Evolutionary conservation across 2,329 filamentous ascomycete genomes (phyloP), one percentile per base, ranked within the genome.

Genomic region (Graphiopsis chlorocephala): DNA sequence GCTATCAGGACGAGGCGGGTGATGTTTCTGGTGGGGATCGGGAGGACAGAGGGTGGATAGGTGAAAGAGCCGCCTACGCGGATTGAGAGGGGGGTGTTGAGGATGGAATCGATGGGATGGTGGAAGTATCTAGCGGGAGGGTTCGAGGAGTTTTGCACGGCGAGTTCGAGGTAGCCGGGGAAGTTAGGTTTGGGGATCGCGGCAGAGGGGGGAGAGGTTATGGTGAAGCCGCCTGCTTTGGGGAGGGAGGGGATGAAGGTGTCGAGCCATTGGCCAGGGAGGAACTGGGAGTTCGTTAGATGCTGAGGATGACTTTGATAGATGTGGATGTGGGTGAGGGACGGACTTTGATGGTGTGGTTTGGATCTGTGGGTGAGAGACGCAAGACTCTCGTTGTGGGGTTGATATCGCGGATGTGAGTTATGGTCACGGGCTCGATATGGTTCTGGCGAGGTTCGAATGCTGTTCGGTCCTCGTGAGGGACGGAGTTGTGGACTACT

Each of bases 251-350:
- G 92, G 61, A 92, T 85, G 75, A 90, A 89, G 7, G 92, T 88
- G 75, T 97, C 93, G 64, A 97, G 84, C 91, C 92, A 97, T 81
- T 96, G 93, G 62, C 93, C 93, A 5, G 93, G 87, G 6, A 88
- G 82, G 78, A 95, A 96, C 83, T 53, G 8, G 10, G 26, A 20
- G 20, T n/a, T 2, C 20, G 26, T 31, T 12, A 53, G 50, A n/a
- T 31, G n/a, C 3, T 45, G 38, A 17, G 26, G 6, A 6, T 5
- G 17, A 11, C 2, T 20, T 31, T n/a, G 90, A 76, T 50, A 78
- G 73, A 65, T 72, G 67, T 8, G 25, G 17, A 5, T 23, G 29
- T 25, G 17, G 20, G 29, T 25, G 45, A 11, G 28, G 15, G 42
- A 45, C 64, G 15, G 50, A 76, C 74, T 63, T 72, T 72, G 52